phyloP scores from a whole-genome alignment of 2,329 filamentous ascomycete species.

The Epichloe sp. region DNA sequence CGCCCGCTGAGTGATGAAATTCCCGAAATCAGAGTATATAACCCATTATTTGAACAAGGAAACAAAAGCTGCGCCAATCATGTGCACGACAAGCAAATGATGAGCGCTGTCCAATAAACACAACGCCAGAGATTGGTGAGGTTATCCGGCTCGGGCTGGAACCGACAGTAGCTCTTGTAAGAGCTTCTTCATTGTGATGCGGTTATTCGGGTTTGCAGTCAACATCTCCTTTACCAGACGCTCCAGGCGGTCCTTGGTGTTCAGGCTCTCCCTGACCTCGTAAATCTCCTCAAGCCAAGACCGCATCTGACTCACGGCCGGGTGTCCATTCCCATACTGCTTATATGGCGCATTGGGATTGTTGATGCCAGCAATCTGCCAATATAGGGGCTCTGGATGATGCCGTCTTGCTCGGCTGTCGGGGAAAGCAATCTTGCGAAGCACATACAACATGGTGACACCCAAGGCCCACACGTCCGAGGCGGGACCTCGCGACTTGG shows the following conservation, averaged over 20 bases:
- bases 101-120: not conserved
- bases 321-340: constrained; percentile 23
- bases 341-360: constrained; percentile 19
- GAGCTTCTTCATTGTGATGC: constrained; percentile 41
- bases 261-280: constrained; percentile 32
- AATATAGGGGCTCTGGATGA: constrained; percentile 39
- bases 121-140: not conserved
- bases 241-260: constrained; percentile 35
- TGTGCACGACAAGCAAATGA: not conserved
- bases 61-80: not conserved
- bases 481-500: constrained; percentile 37
- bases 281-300: constrained; percentile 42
- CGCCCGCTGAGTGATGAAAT: too few species aligned
- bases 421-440: constrained; percentile 42
- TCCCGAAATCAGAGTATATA: too few species aligned
- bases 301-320: constrained; percentile 39
- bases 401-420: constrained; percentile 35
- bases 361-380: constrained; percentile 45
- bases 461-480: constrained; percentile 49
- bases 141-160: constrained; percentile 5
- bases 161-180: constrained; percentile 29
- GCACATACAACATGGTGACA: constrained; percentile 46
- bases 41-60: not conserved
- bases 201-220: constrained; percentile 33
- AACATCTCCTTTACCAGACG: constrained; percentile 41